Evolutionary conservation across 345 rosid species (phyloP).

Genomic region (Populus nigra): DNA sequence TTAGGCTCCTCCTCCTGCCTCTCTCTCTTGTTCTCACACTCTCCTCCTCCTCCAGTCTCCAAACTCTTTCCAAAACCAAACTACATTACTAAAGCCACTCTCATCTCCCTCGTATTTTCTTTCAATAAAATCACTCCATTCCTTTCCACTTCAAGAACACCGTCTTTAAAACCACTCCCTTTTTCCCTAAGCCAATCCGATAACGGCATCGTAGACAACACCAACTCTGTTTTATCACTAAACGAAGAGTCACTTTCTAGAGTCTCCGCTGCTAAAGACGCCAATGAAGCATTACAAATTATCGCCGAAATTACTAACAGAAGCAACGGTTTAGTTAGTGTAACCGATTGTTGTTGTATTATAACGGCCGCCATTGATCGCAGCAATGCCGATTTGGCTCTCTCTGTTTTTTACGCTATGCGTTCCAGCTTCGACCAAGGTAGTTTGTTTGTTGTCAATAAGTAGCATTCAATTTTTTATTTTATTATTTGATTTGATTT

Average conservation of each 20-base stretch:
- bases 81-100: conserved; percentile 24
- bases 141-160: neutral
- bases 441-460: neutral
- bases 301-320: conserved; percentile 31
- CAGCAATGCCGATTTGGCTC: conserved; percentile 65
- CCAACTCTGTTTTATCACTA: conserved; percentile 19
- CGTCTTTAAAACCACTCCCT: conserved; percentile 26
- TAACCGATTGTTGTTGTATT: conserved; percentile 53
- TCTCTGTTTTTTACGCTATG: conserved; percentile 87
- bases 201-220: conserved; percentile 24
- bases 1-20: neutral
- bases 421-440: conserved; percentile 83
- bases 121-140: neutral
- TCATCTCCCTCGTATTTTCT: conserved; percentile 30
- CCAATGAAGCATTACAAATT: conserved; percentile 58
- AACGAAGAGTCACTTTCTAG: conserved; percentile 43
- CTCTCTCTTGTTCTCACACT: conserved; percentile 41
- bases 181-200: conserved; percentile 31
- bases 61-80: conserved; percentile 13
- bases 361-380: conserved; percentile 63
- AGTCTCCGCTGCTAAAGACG: conserved; percentile 55
- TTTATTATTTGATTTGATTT: neutral
- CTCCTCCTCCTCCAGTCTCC: conserved; percentile 29
- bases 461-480: neutral
- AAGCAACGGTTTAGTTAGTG: conserved; percentile 46